Conservation (phyloP, 768 basidiomycete genomes). For the Coprinellus micaceus region DNA sequence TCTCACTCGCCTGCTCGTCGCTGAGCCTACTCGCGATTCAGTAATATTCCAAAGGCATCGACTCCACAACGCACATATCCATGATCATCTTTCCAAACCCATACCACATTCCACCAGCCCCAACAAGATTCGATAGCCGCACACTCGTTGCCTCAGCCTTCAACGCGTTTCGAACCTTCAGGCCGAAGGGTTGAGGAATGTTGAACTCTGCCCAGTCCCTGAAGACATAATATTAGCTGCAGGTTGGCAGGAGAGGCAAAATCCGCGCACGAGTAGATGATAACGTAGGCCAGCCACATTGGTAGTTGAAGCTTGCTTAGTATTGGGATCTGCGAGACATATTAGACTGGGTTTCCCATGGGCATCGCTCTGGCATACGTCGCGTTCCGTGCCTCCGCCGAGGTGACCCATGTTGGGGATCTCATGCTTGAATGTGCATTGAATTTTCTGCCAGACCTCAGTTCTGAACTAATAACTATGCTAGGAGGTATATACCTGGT, state of each 20-base stretch:
- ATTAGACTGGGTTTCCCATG: background rate
- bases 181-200: constrained; percentile 73
- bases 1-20: constrained; percentile 66
- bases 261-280: constrained; percentile 67
- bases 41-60: background rate
- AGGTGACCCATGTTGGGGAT: constrained; percentile 87
- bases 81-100: constrained; percentile 85
- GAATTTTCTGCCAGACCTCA: constrained; percentile 63
- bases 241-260: background rate
- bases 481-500: constrained; percentile 56
- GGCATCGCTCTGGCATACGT: constrained; percentile 42
- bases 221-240: constrained; percentile 1
- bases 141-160: constrained; percentile 88
- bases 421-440: constrained; percentile 87
- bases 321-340: constrained; percentile 59
- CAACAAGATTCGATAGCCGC: constrained; percentile 76
- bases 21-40: constrained; percentile 51
- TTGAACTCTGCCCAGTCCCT: constrained; percentile 90
- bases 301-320: constrained; percentile 79
- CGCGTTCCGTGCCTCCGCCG: constrained; percentile 78
- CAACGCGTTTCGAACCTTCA: constrained; percentile 79
- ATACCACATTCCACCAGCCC: constrained; percentile 89
- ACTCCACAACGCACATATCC: constrained; percentile 59
- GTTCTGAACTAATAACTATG: background rate
- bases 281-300: constrained; percentile 86